Percentiles rank a stretch among this genome's conserved stretches.
Evolutionary conservation across 2,329 filamentous ascomycete species (phyloP).

Genomic region (Fusarium coicis): DNA sequence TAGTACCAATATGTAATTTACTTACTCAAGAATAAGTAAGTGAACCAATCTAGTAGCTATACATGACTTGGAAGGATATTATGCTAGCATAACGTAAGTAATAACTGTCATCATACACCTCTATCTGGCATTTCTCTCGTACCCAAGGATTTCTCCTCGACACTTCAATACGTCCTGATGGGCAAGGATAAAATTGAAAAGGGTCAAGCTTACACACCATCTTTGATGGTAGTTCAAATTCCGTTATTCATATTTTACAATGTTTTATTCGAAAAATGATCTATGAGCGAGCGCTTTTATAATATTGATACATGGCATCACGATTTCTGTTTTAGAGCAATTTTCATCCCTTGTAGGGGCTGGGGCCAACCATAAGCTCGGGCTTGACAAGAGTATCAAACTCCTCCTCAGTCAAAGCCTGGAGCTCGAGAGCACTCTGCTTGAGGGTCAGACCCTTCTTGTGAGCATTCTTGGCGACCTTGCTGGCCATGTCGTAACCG

Average conservation of each 20-base stretch:
- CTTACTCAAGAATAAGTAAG: neutral
- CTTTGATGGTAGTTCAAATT: neutral
- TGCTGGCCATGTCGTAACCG: constrained; percentile 96
- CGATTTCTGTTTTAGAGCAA: neutral
- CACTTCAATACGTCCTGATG: neutral
- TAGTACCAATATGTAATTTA: neutral
- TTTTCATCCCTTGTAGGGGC: constrained; percentile 63
- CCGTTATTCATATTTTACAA: neutral
- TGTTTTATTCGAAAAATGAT: neutral
- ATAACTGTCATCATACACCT: neutral
- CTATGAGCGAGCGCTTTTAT: constrained; percentile 21
- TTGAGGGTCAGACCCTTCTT: constrained; percentile 97
- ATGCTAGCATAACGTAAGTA: neutral
- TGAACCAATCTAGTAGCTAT: neutral
- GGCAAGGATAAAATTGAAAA: neutral
- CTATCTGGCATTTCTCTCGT: neutral
- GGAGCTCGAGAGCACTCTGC: constrained; percentile 91
- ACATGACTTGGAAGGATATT: neutral
- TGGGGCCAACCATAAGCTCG: constrained; percentile 93
- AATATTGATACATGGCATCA: constrained; percentile 12
- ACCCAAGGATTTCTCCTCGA: neutral
- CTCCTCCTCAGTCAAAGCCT: constrained; percentile 86
- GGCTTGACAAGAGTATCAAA: constrained; percentile 91
- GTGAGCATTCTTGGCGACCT: constrained; percentile 98
- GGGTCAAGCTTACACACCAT: neutral